Percentiles rank a stretch among this genome's conserved stretches.
Conservation (phyloP, 768 basidiomycete species). For the Auriscalpium orientale region DNA sequence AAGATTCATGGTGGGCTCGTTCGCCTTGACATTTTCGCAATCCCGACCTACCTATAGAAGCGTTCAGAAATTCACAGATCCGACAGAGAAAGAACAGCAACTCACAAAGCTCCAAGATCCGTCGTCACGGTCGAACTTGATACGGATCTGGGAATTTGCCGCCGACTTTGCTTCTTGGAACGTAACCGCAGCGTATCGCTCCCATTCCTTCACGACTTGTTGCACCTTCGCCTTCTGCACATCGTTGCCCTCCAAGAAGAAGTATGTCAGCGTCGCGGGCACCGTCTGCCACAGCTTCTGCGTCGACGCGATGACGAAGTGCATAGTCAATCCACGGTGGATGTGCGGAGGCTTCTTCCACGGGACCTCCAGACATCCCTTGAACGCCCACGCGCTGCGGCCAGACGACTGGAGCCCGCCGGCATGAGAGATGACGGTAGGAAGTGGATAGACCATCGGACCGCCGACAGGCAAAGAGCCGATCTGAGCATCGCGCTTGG, state of each 20-base stretch:
- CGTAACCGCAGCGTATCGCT: neutral
- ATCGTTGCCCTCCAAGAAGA: neutral
- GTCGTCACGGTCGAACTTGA: neutral
- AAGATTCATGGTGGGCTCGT: neutral
- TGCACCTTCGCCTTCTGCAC: neutral
- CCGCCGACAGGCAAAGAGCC: neutral
- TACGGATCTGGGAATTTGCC: neutral
- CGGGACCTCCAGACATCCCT: neutral
- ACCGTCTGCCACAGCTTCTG: neutral
- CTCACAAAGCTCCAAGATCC: neutral
- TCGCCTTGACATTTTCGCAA: neutral
- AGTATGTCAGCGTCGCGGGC: neutral
- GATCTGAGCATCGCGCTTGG: neutral
- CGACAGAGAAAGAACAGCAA: neutral
- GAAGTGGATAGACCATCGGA: neutral
- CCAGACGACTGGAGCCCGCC: neutral
- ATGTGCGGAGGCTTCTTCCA: neutral
- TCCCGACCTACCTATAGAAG: neutral
- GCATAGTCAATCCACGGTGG: neutral
- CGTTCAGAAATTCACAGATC: neutral
- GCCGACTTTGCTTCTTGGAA: neutral
- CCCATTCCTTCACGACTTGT: neutral
- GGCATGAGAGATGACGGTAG: too few relatives aligned
- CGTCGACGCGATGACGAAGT: neutral
- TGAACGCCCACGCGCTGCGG: neutral